Evolutionary conservation across 257 asterid species (phyloP), one percentile per base, ranked within the genome.

Genomic region (Plectranthus barbatus): DNA sequence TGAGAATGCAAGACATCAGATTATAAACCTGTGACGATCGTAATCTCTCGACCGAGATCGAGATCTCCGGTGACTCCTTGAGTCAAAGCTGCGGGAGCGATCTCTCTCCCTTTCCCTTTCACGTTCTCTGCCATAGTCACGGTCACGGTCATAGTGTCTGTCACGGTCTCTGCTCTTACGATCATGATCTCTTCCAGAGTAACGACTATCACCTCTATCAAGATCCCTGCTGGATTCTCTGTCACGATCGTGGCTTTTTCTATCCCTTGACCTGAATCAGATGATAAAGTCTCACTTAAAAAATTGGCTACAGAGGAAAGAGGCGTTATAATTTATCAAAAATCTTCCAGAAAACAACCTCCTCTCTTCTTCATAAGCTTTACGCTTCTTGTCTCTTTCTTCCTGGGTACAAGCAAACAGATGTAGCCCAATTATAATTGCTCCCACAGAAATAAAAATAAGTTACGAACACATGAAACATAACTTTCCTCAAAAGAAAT

Each of bases 11-110:
- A 26, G 31, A 26, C 31, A 26, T 26, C 5, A 26, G 31, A 26
- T 26, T 1, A 2, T 1, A 26, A 26, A 87, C 97, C 97, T 90
- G 87, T 76, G 76, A 66, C 87, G 95, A 66, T 87, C 95, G 66
- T 87, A 80, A 79, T 85, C 97, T 60, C 95, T 79, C n/a, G 95
- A 90, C 11, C 92, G 80, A 15, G 97, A 90, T 24, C 97, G 90
- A 20, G 97, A 87, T 62, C 93, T 70, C 21, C 81, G 83, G 69
- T 60, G 86, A 77, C 85, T 77, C 74, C 94, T 84, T n/a, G 90
- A 81, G 69, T 89, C 94, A 74, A 80, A 76, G 83, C 76, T 73
- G 51, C 88, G 92, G 24, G 96, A 66, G 52, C 60, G 77, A 9
- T 85, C 88, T 62, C 88, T 76, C 41, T 31, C 36, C 29, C 29